Conservation (phyloP, 345 rosid species). For the Moricandia arvensis region DNA sequence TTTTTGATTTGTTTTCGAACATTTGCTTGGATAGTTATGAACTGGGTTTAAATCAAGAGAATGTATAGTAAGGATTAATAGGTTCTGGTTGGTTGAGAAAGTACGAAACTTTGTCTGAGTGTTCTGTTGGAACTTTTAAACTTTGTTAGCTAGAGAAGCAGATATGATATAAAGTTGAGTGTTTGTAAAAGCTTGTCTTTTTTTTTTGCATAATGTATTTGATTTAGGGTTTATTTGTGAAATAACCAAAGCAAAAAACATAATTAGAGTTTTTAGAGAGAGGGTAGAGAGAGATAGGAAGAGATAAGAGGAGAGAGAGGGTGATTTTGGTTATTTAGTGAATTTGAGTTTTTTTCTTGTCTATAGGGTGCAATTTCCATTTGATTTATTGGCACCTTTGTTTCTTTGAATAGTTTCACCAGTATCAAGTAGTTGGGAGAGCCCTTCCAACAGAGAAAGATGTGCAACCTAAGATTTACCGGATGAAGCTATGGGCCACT, state of each 20-base stretch:
- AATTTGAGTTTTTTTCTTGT: too few relatives aligned
- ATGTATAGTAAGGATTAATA: background rate
- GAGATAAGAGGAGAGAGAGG: too few relatives aligned
- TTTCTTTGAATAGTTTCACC: constrained; percentile 50
- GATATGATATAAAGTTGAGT: background rate
- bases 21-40: background rate
- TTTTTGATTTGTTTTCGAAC: background rate
- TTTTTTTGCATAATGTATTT: background rate
- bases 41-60: background rate
- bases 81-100: background rate
- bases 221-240: too few relatives aligned
- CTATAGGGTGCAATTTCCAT: too few relatives aligned
- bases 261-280: too few relatives aligned
- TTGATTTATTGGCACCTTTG: background rate
- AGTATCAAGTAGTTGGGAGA: constrained; percentile 68
- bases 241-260: too few relatives aligned
- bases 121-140: background rate
- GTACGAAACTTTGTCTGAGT: background rate
- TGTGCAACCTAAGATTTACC: constrained; percentile 59
- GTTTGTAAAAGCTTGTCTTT: background rate
- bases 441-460: constrained; percentile 54
- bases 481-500: constrained; percentile 68
- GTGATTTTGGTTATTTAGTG: too few relatives aligned
- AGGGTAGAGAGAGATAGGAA: too few relatives aligned
- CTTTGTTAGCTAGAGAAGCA: background rate